Evolutionary conservation across 1,139 yeast genomes (phyloP), one percentile per base, ranked within the genome.

Genomic region (Suhomyces maxii): DNA sequence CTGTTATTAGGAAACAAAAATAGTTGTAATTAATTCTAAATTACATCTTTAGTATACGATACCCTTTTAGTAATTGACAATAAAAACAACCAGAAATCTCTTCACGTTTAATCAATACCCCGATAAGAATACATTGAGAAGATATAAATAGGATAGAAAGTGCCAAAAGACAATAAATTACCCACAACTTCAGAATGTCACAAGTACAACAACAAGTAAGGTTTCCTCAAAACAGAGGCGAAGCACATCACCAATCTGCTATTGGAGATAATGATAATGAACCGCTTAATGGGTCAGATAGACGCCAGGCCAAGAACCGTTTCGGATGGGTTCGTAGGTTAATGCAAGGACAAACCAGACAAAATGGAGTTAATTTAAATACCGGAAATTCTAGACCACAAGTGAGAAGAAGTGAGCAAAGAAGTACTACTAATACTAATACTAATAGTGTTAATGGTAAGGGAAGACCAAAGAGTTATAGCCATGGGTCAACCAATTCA

Each of bases 301-400:
- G 53, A 39, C 55, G 59, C n/a, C 57, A 46, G 39, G 47, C 48
- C 28, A 65, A 67, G 44, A 70, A 69, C 39, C 59, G 79, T 37
- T 75, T 75, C 53, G 69, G 73, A 6, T 75, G 80, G 80, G 80
- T 75, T 18, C 67, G 67, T 48, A 59, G 80, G 42, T 67, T 75
- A 41, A 72, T 75, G 71, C 79, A 73, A 50, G 77, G 78, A 26
- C 79, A 67, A 45, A 68, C 59, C 46, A 56, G 71, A 45, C 63
- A 47, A 37, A 34, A 18, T 26, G 39, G 23, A 18, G 23, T 11
- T 34, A 39, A n/a, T 12, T 25, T 23, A 14, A 34, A 31, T 23
- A 26, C 28, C 34, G 30, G 14, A 34, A 31, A 5, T 28, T 11
- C 31, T 11, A 28, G 31, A 28, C 31, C 31, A 28, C 11, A 28